Percentiles rank a stretch among this genome's conserved stretches.
These are phyloP conservation scores for Podila epigama DNA, from an alignment of 192 early-diverging fungal genomes.

Conservation along the genomic window DNA sequence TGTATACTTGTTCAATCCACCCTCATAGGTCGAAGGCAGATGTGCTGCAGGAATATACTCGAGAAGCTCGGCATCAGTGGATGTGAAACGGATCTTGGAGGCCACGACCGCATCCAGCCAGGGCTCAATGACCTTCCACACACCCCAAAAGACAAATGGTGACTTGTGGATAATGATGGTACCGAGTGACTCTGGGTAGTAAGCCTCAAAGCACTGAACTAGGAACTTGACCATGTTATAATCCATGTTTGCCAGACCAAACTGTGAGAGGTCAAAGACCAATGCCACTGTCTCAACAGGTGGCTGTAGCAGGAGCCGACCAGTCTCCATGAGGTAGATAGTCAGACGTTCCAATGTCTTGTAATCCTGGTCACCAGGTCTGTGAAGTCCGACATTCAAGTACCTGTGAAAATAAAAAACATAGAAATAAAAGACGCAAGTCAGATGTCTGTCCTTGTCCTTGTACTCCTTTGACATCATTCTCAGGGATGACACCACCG, in stretches of 20 bases:
- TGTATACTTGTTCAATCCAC: conserved; percentile 58
- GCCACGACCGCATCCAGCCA: conserved; percentile 89
- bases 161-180: conserved; percentile 80
- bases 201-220: conserved; percentile 77
- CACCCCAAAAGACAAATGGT: conserved; percentile 84
- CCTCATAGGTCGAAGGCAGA: conserved; percentile 58
- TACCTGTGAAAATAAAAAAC: conserved; percentile 36
- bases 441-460: no score
- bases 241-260: conserved; percentile 37
- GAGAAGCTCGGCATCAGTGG: conserved; percentile 60
- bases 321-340: conserved; percentile 75
- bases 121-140: conserved; percentile 83
- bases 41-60: conserved; percentile 65
- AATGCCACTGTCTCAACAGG: conserved; percentile 62
- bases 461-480: no score
- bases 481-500: no score
- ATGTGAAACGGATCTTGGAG: conserved; percentile 79
- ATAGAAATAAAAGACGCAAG: no score
- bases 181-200: conserved; percentile 89
- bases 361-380: conserved; percentile 59
- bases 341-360: conserved; percentile 67
- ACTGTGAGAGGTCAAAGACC: conserved; percentile 38
- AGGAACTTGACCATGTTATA: conserved; percentile 69
- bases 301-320: conserved; percentile 60
- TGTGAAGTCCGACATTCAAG: conserved; percentile 57